phyloP scores from a whole-genome alignment of 78 protist genomes.

The Paulinella micropora region DNA sequence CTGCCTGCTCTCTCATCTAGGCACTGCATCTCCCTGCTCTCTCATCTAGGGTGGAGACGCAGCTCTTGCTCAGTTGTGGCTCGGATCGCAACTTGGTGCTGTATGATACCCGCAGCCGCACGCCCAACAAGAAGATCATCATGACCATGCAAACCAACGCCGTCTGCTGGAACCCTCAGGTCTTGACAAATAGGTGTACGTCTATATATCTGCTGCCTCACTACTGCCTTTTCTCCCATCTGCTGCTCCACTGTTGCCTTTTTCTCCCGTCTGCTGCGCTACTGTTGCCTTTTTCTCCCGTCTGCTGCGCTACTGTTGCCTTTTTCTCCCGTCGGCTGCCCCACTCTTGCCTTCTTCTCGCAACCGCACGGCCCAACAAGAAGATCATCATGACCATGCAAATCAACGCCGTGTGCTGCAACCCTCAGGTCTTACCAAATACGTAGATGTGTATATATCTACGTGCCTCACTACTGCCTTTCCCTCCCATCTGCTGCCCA shows the following conservation, averaged over 20 bases:
- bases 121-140: constrained; percentile 52
- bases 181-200: too few relatives aligned
- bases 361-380: constrained; percentile 29
- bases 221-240: too few relatives aligned
- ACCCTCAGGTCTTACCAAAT: too few relatives aligned
- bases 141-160: constrained; percentile 40
- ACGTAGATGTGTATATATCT: too few relatives aligned
- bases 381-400: constrained; percentile 49
- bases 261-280: too few relatives aligned
- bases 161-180: constrained; percentile 10
- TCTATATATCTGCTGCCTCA: too few relatives aligned
- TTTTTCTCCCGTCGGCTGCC: constrained; percentile 50
- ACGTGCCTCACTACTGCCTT: too few relatives aligned
- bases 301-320: constrained; percentile 41
- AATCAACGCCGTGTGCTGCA: constrained; percentile 28
- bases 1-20: too few relatives aligned
- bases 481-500: too few relatives aligned
- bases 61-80: constrained; percentile 47
- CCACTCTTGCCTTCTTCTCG: constrained; percentile 64
- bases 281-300: too few relatives aligned
- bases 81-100: constrained; percentile 63
- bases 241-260: too few relatives aligned
- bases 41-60: constrained; percentile 49
- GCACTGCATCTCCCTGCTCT: neutral
- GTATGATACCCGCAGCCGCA: constrained; percentile 56